phyloP scores from a whole-genome alignment of 371 early-diverging fungal genomes.

The Mortierella sp. region DNA sequence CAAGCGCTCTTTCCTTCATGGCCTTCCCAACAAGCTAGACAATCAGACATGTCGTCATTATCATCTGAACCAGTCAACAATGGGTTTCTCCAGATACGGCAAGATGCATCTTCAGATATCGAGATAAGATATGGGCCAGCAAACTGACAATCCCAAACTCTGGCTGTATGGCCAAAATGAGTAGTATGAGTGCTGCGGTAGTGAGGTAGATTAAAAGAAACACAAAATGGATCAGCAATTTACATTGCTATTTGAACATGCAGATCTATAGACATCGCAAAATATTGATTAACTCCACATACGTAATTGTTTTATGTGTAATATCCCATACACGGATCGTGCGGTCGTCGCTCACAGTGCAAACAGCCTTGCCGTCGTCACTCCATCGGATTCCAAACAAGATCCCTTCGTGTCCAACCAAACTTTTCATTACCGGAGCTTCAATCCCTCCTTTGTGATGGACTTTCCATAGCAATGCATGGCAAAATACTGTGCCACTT shows the following conservation, averaged over 20 bases:
- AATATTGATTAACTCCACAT: slow-evolving; percentile 8
- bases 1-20: slow-evolving; percentile 89
- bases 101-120: slow-evolving; percentile 76
- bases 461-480: slow-evolving; percentile 81
- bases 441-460: slow-evolving; percentile 53
- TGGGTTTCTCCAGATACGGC: slow-evolving; percentile 83
- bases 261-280: neutral
- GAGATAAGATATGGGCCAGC: slow-evolving; percentile 63
- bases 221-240: neutral
- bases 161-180: slow-evolving; percentile 85
- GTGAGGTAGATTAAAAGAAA: neutral
- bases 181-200: slow-evolving; percentile 60
- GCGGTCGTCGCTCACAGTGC: slow-evolving; percentile 89
- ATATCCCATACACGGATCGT: slow-evolving; percentile 85
- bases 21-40: slow-evolving; percentile 81
- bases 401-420: slow-evolving; percentile 83
- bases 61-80: slow-evolving; percentile 35
- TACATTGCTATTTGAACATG: neutral
- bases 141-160: slow-evolving; percentile 87
- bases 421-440: slow-evolving; percentile 62
- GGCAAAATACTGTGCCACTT: slow-evolving; percentile 88
- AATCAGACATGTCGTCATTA: slow-evolving; percentile 61
- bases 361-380: slow-evolving; percentile 66
- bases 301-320: slow-evolving; percentile 25
- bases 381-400: slow-evolving; percentile 85